phyloP scores from a whole-genome alignment of 108 stramenopile genomes.

The Thalassiosira profunda region DNA sequence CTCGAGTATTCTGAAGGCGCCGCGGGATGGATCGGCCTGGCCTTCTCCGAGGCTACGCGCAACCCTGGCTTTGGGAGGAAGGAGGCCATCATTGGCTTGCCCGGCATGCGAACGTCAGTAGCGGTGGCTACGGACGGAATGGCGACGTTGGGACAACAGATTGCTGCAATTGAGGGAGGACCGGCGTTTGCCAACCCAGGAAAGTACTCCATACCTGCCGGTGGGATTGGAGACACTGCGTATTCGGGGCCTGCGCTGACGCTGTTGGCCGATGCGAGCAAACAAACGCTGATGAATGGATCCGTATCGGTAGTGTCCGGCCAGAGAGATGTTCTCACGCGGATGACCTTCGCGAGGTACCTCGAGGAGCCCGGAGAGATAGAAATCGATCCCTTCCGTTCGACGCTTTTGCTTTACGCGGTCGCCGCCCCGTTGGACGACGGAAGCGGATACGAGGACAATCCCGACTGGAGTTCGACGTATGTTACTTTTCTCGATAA shows the following conservation, averaged over 20 bases:
- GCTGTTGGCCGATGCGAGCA: background rate
- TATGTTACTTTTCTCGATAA: too few species aligned
- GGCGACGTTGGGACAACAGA: slow-evolving; percentile 18
- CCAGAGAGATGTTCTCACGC: slow-evolving; percentile 2
- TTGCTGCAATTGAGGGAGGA: background rate
- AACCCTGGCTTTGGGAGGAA: slow-evolving; percentile 42
- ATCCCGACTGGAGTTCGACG: slow-evolving; percentile 42
- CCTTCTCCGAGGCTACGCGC: slow-evolving; percentile 21
- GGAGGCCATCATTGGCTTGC: slow-evolving; percentile 44
- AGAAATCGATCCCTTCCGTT: slow-evolving; percentile 19
- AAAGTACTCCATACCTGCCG: slow-evolving; percentile 43
- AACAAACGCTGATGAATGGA: slow-evolving; percentile 36
- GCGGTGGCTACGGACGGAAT: slow-evolving; percentile 11
- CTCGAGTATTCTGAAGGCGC: slow-evolving; percentile 28
- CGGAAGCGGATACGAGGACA: slow-evolving; percentile 25
- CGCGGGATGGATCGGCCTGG: slow-evolving; percentile 46
- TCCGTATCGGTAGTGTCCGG: background rate
- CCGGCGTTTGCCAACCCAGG: slow-evolving; percentile 26
- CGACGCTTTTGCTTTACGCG: slow-evolving; percentile 37
- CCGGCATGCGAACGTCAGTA: slow-evolving; percentile 11
- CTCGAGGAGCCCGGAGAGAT: slow-evolving; percentile 39
- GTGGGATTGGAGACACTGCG: slow-evolving; percentile 10
- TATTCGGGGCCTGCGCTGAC: slow-evolving; percentile 30
- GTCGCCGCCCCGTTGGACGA: slow-evolving; percentile 36
- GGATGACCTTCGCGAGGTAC: slow-evolving; percentile 23